Evolutionary conservation across 2,329 filamentous ascomycete genomes (phyloP), one percentile per base, ranked within the genome.

Genomic region (Calonectria fujianensis): DNA sequence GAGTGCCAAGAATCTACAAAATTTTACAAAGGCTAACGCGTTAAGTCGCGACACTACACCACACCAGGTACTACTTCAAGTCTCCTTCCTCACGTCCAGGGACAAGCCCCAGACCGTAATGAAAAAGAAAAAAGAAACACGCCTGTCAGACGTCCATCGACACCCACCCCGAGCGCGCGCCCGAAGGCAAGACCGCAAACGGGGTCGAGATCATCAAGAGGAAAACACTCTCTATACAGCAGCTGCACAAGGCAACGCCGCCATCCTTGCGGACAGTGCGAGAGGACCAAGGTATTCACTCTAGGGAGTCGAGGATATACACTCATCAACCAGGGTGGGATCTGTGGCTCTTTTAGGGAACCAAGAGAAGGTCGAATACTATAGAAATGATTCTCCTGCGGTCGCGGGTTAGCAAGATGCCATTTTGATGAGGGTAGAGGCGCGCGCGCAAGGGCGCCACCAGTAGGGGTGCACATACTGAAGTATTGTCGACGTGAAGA

Each of bases 241-340:
- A 70, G 41, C 14, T n/a, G 54, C 54, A 37, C 54, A 9, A 50
- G 54, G 45, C 41, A 29, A 24, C 37, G 54, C 68, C 68, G 68
- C 68, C 68, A 39, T 37, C 68, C 57, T 70, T 70, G 57, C 68
- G 57, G 68, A 51, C 68, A 70, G 68, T 51, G 68, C 68, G 68
- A 70, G 68, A 70, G 68, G 68, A 70, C 68, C 68, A 39, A 18
- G 45, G 68, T 70, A 70, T 70, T 70, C 68, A 70, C 68, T 70
- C 68, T 63, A 70, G 54, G 68, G 31, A 41, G 68, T 70, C 68
- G 57, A 70, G 68, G 68, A 70, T 70, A 63, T 63, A 39, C 68
- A 70, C 68, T 70, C 68, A 70, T 70, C 68, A 70, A 70, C 68
- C 68, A 70, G 68, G 68, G 68, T 70, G 68, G 68, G 68, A 70